Base-by-base conservation (phyloP, 2,329 filamentous ascomycete species). In the Pseudofabraea citricarpa region DNA sequence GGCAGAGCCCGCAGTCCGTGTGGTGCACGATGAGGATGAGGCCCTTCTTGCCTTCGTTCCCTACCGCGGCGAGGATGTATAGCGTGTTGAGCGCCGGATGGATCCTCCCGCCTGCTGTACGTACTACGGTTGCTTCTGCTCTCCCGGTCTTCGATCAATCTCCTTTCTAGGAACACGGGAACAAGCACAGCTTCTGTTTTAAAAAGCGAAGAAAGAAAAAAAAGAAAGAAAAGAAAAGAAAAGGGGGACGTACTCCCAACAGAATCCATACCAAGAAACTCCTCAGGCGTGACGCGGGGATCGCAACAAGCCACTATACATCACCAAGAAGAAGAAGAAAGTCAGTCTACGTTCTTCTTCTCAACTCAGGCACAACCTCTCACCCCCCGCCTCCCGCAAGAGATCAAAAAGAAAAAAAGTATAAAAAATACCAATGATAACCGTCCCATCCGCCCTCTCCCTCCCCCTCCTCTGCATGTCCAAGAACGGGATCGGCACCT, bases 381-480 rank as follows among this genome's bases (percentile, higher is more conserved):
- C 23, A 15, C 8, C 5, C 15, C 24, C 7, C 3, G n/a, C 10
- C 8, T 1, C 15, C 13, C 6, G 27, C 10, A 7, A 18, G n/a
- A n/a, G 7, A 12, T 8, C 3, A 15, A 4, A 15, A 40, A 12
- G 21, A 15, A 26, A 40, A 15, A 4, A 22, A 33, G 18, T 31
- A n/a, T 31, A 33, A 26, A 18, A 51, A 49, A 8, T 27, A 56
- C 51, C 39, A 44, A 54, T 43, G 40, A 55, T 51, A 9, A 53
- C 46, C 5, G 50, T 55, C 41, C 55, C 52, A 49, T 57, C 52
- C 15, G 37, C 45, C 24, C 51, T 50, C 21, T 46, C 48, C 36
- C 55, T 48, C 6, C 51, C 52, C 40, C 37, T 49, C 43, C 33
- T 47, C 43, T 55, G 52, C 52, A 56, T 57, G 15, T 55, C 49